Base-by-base conservation (phyloP, 768 basidiomycete genomes). In the Tricholoma terreum region DNA sequence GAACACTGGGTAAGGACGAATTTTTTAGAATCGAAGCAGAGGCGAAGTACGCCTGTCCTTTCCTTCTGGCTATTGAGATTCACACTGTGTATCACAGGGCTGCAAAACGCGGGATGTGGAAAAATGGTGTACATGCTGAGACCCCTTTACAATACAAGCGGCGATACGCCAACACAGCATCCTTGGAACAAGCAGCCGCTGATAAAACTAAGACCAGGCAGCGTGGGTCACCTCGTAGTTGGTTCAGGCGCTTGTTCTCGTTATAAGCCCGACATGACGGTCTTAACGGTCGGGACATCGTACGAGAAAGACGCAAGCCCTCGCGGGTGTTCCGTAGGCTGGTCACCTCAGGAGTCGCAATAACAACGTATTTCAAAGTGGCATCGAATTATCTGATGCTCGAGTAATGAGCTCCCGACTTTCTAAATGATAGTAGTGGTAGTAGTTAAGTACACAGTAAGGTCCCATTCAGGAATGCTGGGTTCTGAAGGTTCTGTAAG, bases 111-210 rank as follows among this genome's bases (percentile, higher is more conserved):
- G 94, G 94, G 0, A 89, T 94, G 79, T 96, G 93, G 93, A 75
- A 71, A 24, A 60, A 79, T 3, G 84, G 84, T 1, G 64, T 63
- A 0, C 63, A 60, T 5, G 74, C 74, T 12, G 94, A 95, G 62
- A 84, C 82, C 7, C 94, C 94, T 0, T 81, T 85, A 0, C 86
- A 89, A 50, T 95, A 90, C 70, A 95, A 97, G 73, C 84, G 83
- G 33, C 78, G 90, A 34, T 71, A 85, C 63, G 79, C 81, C 0
- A 60, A 63, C 46, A 63, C 67, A 7, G 51, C 55, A 22, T 58
- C 63, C 4, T 49, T 56, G 7, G 61, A 59, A 12, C 65, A 63
- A 22, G 61, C 63, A 7, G 63, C 61, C 22, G 54, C 50, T 2
- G 52, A 35, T n/a, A 57, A 50, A 45, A 43, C 59, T 4, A 34